These are phyloP conservation scores for Tulasnella sp. DNA, from an alignment of 768 basidiomycete species.

Conservation along the genomic window DNA sequence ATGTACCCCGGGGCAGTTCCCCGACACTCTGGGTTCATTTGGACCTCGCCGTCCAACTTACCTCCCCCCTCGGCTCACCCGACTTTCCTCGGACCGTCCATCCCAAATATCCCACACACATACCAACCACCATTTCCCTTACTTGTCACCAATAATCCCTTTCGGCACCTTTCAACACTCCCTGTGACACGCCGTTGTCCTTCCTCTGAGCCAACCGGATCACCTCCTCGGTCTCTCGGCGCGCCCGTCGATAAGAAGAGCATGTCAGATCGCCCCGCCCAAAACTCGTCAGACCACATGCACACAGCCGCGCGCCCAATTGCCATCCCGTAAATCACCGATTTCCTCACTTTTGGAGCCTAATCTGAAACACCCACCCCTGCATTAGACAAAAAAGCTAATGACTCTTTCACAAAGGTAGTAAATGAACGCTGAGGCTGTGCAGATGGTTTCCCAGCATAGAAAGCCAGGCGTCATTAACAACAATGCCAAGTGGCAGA, in stretches of 20 bases:
- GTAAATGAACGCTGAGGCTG: too few species aligned
- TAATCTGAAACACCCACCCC: background rate
- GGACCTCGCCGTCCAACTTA: background rate
- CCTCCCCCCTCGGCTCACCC: background rate
- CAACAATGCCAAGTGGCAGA: background rate
- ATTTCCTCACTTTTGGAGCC: background rate
- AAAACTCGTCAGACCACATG: background rate
- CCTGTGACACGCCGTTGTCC: background rate
- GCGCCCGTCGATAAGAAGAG: background rate
- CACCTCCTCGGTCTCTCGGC: background rate
- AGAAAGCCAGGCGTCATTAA: background rate
- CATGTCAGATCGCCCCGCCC: background rate
- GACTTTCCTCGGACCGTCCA: background rate
- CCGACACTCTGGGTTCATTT: background rate
- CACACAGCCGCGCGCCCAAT: background rate
- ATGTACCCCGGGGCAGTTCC: background rate
- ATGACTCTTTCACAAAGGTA: too few species aligned
- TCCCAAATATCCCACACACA: background rate
- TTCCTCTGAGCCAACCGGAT: background rate
- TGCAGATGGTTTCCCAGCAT: background rate
- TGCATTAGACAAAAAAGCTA: background rate
- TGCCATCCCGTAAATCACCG: background rate
- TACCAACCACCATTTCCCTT: too few species aligned
- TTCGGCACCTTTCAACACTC: too few species aligned
- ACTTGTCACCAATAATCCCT: too few species aligned